Evolutionary conservation across 148 eudicot genomes (phyloP).

Genomic region (Talinum fruticosum): DNA sequence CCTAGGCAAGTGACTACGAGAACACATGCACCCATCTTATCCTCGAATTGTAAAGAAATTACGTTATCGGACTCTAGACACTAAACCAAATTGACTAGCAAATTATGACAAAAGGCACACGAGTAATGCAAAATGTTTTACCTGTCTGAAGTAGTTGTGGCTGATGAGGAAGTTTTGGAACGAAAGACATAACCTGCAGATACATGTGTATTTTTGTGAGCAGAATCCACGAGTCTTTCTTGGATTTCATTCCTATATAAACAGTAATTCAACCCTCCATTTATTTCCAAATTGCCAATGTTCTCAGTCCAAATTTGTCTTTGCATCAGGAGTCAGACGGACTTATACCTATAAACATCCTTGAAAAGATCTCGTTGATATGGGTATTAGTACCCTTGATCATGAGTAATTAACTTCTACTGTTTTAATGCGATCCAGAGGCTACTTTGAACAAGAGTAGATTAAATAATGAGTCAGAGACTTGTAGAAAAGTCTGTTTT

Average conservation of each 20-base stretch:
- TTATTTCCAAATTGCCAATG: background rate
- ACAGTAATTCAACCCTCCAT: background rate
- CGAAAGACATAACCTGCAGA: conserved; percentile 73
- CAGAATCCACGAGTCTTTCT: too few relatives aligned
- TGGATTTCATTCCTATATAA: background rate
- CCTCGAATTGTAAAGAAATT: background rate
- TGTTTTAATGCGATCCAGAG: too few relatives aligned
- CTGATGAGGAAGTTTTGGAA: conserved; percentile 90
- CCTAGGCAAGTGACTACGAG: background rate
- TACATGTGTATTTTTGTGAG: conserved; percentile 11
- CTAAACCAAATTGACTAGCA: background rate
- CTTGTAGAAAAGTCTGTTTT: background rate
- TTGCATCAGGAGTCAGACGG: background rate
- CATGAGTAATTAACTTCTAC: too few relatives aligned
- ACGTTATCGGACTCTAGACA: background rate
- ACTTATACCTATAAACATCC: background rate
- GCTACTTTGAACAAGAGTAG: too few relatives aligned
- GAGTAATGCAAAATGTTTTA: conserved; percentile 23
- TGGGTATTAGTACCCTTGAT: background rate
- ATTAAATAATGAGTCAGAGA: background rate
- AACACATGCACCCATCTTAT: background rate
- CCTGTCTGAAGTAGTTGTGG: conserved; percentile 92
- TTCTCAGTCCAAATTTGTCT: background rate
- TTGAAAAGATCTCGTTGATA: background rate
- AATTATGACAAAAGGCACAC: background rate